These are phyloP conservation scores for Cladosporium sp. DNA, from an alignment of 2,329 filamentous ascomycete species.

Conservation along the genomic window DNA sequence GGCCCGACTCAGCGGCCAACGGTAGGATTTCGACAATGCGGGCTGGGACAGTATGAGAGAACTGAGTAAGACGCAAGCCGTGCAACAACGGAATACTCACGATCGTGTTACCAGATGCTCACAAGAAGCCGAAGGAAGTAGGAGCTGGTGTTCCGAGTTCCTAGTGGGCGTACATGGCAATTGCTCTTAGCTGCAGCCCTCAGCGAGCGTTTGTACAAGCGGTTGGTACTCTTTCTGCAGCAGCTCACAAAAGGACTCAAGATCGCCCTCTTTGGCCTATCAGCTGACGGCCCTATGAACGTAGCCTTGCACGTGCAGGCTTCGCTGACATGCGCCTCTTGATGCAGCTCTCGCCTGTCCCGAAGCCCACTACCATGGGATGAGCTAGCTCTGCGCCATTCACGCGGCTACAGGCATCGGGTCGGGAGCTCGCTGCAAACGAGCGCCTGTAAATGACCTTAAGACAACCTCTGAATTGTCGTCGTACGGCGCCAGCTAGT, in stretches of 20 bases:
- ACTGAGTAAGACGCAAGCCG: not conserved
- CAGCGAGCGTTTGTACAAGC: not conserved
- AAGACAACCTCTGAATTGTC: not conserved
- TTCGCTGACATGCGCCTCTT: constrained; percentile 1
- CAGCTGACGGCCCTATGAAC: not conserved
- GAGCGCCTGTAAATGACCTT: not conserved
- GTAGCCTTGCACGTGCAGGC: not conserved
- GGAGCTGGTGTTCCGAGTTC: not conserved
- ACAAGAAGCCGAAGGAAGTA: not conserved
- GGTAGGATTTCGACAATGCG: not conserved
- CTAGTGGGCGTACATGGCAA: not conserved
- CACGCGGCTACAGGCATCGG: constrained; percentile 4
- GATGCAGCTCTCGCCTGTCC: not conserved
- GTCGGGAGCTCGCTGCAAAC: not conserved
- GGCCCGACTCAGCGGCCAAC: not conserved
- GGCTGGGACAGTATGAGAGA: not conserved
- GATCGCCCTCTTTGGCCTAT: not conserved
- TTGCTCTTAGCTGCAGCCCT: not conserved
- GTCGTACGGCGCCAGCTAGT: not conserved
- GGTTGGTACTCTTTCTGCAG: not conserved
- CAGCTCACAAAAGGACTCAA: not conserved
- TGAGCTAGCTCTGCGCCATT: not conserved
- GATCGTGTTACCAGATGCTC: not conserved
- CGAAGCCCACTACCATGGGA: not conserved
- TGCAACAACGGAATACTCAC: not conserved